Conservation (phyloP, 2,329 filamentous ascomycete species). For the Simplicillium sp. region DNA sequence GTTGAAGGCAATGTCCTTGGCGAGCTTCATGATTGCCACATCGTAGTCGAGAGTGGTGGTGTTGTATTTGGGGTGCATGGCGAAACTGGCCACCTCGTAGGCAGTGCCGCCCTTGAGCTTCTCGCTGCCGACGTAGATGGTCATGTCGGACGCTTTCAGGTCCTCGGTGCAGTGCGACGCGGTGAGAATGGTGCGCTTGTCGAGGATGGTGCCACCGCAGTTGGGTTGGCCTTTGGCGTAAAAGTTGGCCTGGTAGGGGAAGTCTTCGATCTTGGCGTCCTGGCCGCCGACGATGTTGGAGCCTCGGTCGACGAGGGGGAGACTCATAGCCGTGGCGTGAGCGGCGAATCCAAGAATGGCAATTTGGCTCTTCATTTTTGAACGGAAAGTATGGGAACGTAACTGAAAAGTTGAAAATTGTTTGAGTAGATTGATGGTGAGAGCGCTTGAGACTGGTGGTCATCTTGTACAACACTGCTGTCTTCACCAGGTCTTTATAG, state of each 20-base stretch:
- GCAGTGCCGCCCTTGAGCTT: not conserved
- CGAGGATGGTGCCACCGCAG: conserved; percentile 2
- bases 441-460: no score
- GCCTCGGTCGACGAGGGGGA: not conserved
- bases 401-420: no score
- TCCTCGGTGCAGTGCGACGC: not conserved
- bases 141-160: not conserved
- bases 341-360: not conserved
- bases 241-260: conserved; percentile 1
- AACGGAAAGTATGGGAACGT: no score
- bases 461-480: no score
- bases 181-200: not conserved
- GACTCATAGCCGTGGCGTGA: not conserved
- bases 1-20: not conserved
- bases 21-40: not conserved
- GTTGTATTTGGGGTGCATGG: not conserved
- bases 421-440: no score
- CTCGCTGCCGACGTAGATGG: not conserved
- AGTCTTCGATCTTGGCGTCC: conserved; percentile 1
- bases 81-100: not conserved
- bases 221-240: not conserved
- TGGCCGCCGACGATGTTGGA: not conserved
- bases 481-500: no score
- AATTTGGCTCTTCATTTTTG: conserved; percentile 1
- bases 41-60: not conserved